A percentile compares a stretch with the other conserved stretches of the same genome.
Evolutionary conservation across 345 rosid species (phyloP).

Genomic region (Chamaenerion angustifolium): DNA sequence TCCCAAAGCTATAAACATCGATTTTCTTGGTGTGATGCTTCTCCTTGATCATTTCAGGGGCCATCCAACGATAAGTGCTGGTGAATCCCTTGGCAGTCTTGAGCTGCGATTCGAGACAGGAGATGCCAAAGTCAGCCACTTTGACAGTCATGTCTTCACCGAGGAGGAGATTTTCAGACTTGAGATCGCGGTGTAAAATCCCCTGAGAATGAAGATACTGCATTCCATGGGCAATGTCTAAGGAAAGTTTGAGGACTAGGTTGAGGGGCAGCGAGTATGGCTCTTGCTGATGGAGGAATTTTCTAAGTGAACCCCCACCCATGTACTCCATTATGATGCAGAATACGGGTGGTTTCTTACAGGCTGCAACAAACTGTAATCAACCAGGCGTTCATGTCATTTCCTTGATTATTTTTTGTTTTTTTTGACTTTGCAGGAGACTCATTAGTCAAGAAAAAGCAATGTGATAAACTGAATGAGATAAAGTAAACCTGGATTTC

Average conservation of each 20-base stretch:
- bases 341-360: constrained; percentile 56
- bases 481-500: too few species aligned
- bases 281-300: constrained; percentile 58
- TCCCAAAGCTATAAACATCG: constrained; percentile 71
- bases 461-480: too few species aligned
- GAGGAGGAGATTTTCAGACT: constrained; percentile 66
- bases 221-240: constrained; percentile 69
- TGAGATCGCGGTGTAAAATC: constrained; percentile 63
- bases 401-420: too few species aligned
- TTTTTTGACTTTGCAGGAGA: too few species aligned
- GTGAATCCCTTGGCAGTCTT: constrained; percentile 57
- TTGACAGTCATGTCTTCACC: constrained; percentile 54
- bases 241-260: constrained; percentile 45
- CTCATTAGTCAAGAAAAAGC: too few species aligned
- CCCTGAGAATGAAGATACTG: constrained; percentile 62
- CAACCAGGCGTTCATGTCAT: too few species aligned
- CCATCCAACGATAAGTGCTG: constrained; percentile 82
- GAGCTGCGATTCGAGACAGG: constrained; percentile 59
- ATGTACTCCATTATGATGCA: constrained; percentile 66
- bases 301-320: constrained; percentile 54
- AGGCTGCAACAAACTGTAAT: constrained; percentile 58
- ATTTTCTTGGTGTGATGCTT: constrained; percentile 66
- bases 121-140: constrained; percentile 74
- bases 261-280: constrained; percentile 49
- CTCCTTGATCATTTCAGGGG: constrained; percentile 75